These are phyloP conservation scores for Phaeosphaeriaceae sp. DNA, from an alignment of 2,329 filamentous ascomycete genomes.

Conservation along the genomic window DNA sequence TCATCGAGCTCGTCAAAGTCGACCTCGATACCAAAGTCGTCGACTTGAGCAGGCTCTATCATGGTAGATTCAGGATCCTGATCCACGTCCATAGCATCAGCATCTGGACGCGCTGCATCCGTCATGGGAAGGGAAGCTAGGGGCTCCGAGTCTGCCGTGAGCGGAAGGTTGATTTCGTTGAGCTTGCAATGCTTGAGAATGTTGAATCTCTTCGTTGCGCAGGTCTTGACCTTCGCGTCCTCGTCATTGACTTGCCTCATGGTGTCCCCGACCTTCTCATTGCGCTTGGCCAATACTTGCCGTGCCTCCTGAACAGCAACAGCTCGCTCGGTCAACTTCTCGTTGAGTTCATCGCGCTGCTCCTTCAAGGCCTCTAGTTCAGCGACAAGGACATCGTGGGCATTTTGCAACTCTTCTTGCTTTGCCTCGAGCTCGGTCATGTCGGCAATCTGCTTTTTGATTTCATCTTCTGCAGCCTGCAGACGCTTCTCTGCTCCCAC, in stretches of 20 bases:
- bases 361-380: conserved; percentile 80
- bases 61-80: conserved; percentile 63
- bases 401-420: conserved; percentile 76
- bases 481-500: conserved; percentile 74
- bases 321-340: conserved; percentile 71
- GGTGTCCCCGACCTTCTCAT: conserved; percentile 79
- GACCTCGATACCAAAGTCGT: conserved; percentile 91
- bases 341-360: conserved; percentile 71
- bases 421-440: conserved; percentile 70
- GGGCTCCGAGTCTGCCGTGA: conserved; percentile 71
- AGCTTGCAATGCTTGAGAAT: conserved; percentile 89
- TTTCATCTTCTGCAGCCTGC: conserved; percentile 69
- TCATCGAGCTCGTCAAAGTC: conserved; percentile 84
- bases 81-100: conserved; percentile 93
- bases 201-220: conserved; percentile 82
- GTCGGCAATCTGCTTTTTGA: conserved; percentile 71
- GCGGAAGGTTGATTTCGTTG: conserved; percentile 87
- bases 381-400: conserved; percentile 74
- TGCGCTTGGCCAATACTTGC: conserved; percentile 80
- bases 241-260: conserved; percentile 77
- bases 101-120: conserved; percentile 74
- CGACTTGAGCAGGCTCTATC: conserved; percentile 65
- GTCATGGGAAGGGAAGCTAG: conserved; percentile 88
- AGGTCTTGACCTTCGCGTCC: conserved; percentile 87
- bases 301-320: conserved; percentile 81